Conservation (phyloP, 345 rosid genomes). For the Eucalyptus marginata region DNA sequence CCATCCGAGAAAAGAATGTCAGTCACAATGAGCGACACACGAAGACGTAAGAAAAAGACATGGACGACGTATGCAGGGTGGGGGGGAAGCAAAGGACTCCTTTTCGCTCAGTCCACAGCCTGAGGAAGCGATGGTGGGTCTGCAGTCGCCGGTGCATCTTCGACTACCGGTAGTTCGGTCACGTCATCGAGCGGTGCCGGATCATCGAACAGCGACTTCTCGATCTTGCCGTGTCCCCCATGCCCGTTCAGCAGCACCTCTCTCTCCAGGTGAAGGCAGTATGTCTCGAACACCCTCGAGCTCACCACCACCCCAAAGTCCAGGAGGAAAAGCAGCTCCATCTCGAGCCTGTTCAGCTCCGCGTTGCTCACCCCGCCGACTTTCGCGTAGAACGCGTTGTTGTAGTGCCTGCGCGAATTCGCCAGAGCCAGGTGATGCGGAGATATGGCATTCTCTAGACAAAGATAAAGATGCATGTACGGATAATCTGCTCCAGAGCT, state of each 20-base stretch:
- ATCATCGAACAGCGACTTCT: not conserved
- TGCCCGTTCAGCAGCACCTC: constrained; percentile 23
- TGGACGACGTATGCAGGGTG: not conserved
- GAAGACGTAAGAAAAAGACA: not conserved
- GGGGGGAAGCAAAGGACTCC: not conserved
- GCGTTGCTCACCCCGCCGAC: constrained; percentile 88
- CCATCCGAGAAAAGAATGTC: not conserved
- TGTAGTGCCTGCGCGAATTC: constrained; percentile 45
- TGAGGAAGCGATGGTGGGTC: not conserved
- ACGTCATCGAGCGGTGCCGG: not conserved
- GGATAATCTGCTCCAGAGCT: not conserved
- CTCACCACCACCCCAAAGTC: constrained; percentile 56
- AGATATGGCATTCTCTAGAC: not conserved
- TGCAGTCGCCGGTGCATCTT: not conserved
- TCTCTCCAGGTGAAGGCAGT: constrained; percentile 67
- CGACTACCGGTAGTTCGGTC: constrained; percentile 1
- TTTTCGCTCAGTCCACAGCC: not conserved
- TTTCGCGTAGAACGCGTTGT: constrained; percentile 67
- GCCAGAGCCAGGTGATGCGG: not conserved
- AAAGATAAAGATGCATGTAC: not conserved
- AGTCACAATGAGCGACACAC: not conserved
- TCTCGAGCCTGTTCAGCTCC: constrained; percentile 69
- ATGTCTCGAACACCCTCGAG: constrained; percentile 54
- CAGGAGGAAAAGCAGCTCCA: constrained; percentile 69
- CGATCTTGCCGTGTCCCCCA: not conserved